phyloP scores from a whole-genome alignment of 2,329 filamentous ascomycete genomes.

The Cladosporium colombiae region DNA sequence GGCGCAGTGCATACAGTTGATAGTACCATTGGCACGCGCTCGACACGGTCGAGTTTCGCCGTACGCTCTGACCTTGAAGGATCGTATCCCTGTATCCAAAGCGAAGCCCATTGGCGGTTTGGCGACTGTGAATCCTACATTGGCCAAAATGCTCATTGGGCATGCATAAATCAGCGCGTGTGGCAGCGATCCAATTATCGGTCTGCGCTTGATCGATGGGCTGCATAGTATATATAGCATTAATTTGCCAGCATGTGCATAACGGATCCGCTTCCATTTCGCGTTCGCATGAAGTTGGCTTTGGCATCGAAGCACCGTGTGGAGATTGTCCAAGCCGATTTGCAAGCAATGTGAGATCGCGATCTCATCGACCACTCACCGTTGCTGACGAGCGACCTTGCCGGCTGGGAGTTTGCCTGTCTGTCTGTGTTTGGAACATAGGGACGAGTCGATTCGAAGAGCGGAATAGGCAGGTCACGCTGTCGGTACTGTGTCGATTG shows the following conservation, averaged over 20 bases:
- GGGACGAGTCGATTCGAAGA: not conserved
- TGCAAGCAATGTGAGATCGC: not conserved
- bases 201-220: not conserved
- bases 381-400: not conserved
- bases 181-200: not conserved
- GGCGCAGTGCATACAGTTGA: not conserved
- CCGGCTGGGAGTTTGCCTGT: not conserved
- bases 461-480: not conserved
- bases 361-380: not conserved
- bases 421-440: not conserved
- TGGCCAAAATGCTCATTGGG: not conserved
- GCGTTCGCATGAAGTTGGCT: not conserved
- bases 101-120: not conserved
- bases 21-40: not conserved
- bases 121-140: not conserved
- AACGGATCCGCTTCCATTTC: not conserved
- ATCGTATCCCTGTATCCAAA: not conserved
- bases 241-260: not conserved
- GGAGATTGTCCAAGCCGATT: not conserved
- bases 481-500: not conserved
- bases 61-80: not conserved
- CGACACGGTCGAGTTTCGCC: conserved; percentile 8
- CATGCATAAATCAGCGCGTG: not conserved
- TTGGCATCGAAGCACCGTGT: not conserved
- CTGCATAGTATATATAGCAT: not conserved